Conservation (phyloP, 164 flowering plant species). For the Vitis rotundifolia region DNA sequence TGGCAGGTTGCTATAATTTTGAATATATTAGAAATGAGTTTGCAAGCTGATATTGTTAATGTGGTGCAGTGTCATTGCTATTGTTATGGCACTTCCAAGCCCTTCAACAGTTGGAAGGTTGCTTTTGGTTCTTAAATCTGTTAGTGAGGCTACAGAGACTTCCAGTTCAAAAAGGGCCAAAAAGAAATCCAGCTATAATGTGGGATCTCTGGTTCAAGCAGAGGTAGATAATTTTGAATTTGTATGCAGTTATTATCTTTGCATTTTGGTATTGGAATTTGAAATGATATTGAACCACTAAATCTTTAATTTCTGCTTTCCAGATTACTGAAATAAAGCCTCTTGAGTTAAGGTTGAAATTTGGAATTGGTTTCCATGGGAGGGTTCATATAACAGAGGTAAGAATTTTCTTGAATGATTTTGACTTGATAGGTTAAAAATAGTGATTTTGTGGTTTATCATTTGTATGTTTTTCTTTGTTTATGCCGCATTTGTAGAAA, state of each 20-base stretch:
- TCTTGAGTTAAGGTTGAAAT: constrained; percentile 74
- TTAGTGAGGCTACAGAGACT: constrained; percentile 46
- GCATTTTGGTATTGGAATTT: not conserved
- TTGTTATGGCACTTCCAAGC: constrained; percentile 69
- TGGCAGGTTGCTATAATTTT: not conserved
- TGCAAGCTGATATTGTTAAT: constrained; percentile 4
- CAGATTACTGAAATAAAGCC: constrained; percentile 84
- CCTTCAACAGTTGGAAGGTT: constrained; percentile 68
- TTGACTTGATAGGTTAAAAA: not conserved
- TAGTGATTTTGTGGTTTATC: not conserved
- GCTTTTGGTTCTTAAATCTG: constrained; percentile 72
- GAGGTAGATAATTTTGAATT: constrained; percentile 54
- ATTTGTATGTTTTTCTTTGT: not conserved
- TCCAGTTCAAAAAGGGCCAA: constrained; percentile 77
- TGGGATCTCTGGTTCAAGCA: constrained; percentile 82
- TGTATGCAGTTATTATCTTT: not conserved
- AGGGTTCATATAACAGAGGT: constrained; percentile 96
- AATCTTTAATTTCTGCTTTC: constrained; percentile 3
- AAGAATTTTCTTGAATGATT: not conserved
- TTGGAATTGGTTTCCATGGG: constrained; percentile 76
- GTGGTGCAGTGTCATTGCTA: constrained; percentile 65
- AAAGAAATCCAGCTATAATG: constrained; percentile 57
- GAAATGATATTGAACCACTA: not conserved
- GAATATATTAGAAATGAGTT: not conserved
- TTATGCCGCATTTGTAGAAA: not conserved